A percentile compares a stretch with the other conserved stretches of the same genome.
phyloP scores from a whole-genome alignment of 495 filamentous ascomycete genomes.

The Aspergillus affinis region DNA sequence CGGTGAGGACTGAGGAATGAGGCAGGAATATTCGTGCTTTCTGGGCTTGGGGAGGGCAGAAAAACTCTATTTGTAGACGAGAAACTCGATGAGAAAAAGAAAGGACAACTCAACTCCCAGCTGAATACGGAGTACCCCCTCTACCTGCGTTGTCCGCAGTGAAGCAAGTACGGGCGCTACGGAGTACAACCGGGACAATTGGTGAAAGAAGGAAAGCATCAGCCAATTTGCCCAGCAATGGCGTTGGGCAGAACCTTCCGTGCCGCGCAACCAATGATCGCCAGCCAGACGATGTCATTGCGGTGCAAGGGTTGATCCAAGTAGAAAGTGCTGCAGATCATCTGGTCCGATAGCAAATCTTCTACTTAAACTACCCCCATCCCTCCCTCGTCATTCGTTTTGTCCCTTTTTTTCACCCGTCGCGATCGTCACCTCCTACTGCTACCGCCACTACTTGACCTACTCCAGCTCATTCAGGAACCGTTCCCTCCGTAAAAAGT shows the following conservation, averaged over 20 bases:
- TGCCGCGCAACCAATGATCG: slow-evolving; percentile 7
- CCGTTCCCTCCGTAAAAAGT: neutral
- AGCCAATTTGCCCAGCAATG: too few relatives aligned
- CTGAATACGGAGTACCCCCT: neutral
- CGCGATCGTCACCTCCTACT: slow-evolving; percentile 1
- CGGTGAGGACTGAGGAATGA: too few relatives aligned
- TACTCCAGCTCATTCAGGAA: slow-evolving; percentile 1
- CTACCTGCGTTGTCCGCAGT: neutral
- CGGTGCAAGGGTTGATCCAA: slow-evolving; percentile 1
- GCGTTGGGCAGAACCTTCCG: slow-evolving; percentile 10
- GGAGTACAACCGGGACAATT: too few relatives aligned
- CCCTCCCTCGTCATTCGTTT: neutral
- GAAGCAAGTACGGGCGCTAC: too few relatives aligned
- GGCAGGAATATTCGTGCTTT: neutral
- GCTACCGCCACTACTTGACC: slow-evolving; percentile 5
- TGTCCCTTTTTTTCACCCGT: slow-evolving; percentile 1
- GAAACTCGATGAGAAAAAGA: neutral
- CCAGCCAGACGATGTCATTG: slow-evolving; percentile 12
- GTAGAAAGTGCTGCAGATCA: slow-evolving; percentile 8
- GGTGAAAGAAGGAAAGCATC: too few relatives aligned
- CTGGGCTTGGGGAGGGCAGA: too few relatives aligned
- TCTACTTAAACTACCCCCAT: neutral
- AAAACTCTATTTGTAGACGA: neutral
- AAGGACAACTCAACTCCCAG: neutral
- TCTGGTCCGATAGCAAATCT: slow-evolving; percentile 1